A percentile compares a stretch with the other conserved stretches of the same genome.
These are phyloP conservation scores for Penicillium rolfsii DNA, from an alignment of 2,329 filamentous ascomycete species.

Conservation along the genomic window DNA sequence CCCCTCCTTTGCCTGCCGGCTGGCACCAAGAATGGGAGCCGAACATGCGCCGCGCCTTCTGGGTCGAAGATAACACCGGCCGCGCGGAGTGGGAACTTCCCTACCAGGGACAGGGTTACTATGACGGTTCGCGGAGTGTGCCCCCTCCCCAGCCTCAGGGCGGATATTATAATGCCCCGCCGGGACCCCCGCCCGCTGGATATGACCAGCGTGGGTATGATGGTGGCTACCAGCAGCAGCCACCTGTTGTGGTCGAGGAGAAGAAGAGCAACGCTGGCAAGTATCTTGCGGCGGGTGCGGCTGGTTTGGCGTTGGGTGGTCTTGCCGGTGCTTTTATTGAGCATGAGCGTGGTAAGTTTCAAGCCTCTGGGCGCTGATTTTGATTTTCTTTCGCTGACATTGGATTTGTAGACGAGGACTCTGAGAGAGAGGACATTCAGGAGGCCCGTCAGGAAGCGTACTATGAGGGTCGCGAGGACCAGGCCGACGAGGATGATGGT, in stretches of 20 bases:
- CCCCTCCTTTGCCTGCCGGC: conserved; percentile 59
- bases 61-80: conserved; percentile 64
- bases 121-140: conserved; percentile 31
- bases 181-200: conserved; percentile 22
- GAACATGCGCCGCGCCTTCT: conserved; percentile 65
- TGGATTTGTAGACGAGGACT: conserved; percentile 16
- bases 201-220: conserved; percentile 25
- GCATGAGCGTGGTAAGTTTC: conserved; percentile 58
- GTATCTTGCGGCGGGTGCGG: conserved; percentile 60
- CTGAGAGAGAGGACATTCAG: conserved; percentile 16
- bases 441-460: conserved; percentile 22
- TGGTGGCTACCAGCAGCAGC: conserved; percentile 19
- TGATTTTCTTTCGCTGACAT: neutral
- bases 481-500: conserved; percentile 22
- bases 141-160: conserved; percentile 27
- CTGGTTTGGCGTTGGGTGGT: conserved; percentile 60
- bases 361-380: neutral
- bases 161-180: conserved; percentile 31
- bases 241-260: conserved; percentile 32
- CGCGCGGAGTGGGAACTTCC: conserved; percentile 68
- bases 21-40: conserved; percentile 68
- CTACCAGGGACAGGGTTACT: conserved; percentile 18
- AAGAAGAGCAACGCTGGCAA: conserved; percentile 54
- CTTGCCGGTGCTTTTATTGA: conserved; percentile 62
- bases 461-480: conserved; percentile 27